Conservation (phyloP, 2,329 filamentous ascomycete genomes). For the Tolypocladium tundrense region DNA sequence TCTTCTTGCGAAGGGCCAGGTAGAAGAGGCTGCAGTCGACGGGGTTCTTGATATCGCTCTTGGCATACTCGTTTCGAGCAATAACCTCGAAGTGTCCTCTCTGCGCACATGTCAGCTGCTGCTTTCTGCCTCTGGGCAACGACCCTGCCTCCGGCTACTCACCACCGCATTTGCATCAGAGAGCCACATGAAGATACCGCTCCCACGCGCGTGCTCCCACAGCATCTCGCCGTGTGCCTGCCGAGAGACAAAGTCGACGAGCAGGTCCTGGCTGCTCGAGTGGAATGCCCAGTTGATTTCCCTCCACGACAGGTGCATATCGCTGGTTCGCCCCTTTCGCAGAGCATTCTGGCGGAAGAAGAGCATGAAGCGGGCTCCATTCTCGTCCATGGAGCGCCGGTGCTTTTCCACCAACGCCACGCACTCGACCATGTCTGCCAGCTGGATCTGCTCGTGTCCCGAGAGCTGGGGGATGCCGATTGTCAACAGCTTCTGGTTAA, state of each 20-base stretch:
- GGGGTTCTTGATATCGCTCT: conserved; percentile 76
- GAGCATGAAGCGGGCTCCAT: conserved; percentile 76
- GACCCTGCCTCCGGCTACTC: conserved; percentile 21
- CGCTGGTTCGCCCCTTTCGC: conserved; percentile 52
- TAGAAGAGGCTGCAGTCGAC: conserved; percentile 89
- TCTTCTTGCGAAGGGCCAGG: conserved; percentile 81
- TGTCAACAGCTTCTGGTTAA: conserved; percentile 68
- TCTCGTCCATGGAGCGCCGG: conserved; percentile 79
- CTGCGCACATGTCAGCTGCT: conserved; percentile 11
- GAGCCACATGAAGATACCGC: conserved; percentile 93
- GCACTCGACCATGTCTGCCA: conserved; percentile 78
- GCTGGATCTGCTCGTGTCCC: conserved; percentile 74
- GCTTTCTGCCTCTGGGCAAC: not conserved
- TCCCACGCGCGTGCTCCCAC: conserved; percentile 79
- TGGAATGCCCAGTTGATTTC: conserved; percentile 84
- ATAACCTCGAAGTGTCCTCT: conserved; percentile 73
- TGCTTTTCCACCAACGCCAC: conserved; percentile 77
- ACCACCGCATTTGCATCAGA: conserved; percentile 67
- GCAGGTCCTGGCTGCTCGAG: conserved; percentile 77
- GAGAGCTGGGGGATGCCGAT: conserved; percentile 72
- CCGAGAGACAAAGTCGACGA: conserved; percentile 70
- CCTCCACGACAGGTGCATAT: conserved; percentile 61
- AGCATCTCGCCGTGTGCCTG: conserved; percentile 71
- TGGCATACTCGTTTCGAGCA: conserved; percentile 87
- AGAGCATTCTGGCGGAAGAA: conserved; percentile 78